Conservation (phyloP, 2,329 filamentous ascomycete genomes). For the Microcera coccophila region DNA sequence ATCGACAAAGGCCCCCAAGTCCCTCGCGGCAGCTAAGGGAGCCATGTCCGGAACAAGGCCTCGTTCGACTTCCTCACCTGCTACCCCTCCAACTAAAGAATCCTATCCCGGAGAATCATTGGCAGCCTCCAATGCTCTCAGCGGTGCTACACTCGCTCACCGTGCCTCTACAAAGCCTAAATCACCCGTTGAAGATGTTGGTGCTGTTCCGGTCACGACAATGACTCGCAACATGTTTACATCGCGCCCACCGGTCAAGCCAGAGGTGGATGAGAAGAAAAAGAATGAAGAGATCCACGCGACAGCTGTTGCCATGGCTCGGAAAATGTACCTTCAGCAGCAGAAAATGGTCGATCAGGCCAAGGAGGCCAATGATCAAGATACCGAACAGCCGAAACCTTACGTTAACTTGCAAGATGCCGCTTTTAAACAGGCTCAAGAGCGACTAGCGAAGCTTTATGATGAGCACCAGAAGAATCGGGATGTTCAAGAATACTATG, state of each 20-base stretch:
- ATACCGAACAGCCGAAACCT: conserved; percentile 46
- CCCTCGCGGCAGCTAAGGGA: conserved; percentile 70
- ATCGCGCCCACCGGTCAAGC: conserved; percentile 65
- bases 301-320: conserved; percentile 85
- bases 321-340: conserved; percentile 74
- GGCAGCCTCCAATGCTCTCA: conserved; percentile 65
- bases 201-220: conserved; percentile 64
- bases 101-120: conserved; percentile 20
- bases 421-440: conserved; percentile 80
- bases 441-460: conserved; percentile 76
- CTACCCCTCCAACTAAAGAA: conserved; percentile 24
- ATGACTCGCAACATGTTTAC: conserved; percentile 75
- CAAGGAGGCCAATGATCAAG: conserved; percentile 37
- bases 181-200: conserved; percentile 54
- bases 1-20: conserved; percentile 55
- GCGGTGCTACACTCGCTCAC: conserved; percentile 67
- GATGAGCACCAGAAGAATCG: conserved; percentile 61
- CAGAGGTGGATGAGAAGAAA: conserved; percentile 70
- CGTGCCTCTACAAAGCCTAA: conserved; percentile 45
- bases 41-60: conserved; percentile 63
- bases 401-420: conserved; percentile 73
- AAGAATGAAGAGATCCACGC: conserved; percentile 70
- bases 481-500: conserved; percentile 75
- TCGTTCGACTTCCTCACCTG: conserved; percentile 62
- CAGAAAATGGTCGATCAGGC: conserved; percentile 56